A percentile compares a stretch with the other conserved stretches of the same genome.
Evolutionary conservation across 345 rosid species (phyloP).

Genomic region (Clarkia xantiana): DNA sequence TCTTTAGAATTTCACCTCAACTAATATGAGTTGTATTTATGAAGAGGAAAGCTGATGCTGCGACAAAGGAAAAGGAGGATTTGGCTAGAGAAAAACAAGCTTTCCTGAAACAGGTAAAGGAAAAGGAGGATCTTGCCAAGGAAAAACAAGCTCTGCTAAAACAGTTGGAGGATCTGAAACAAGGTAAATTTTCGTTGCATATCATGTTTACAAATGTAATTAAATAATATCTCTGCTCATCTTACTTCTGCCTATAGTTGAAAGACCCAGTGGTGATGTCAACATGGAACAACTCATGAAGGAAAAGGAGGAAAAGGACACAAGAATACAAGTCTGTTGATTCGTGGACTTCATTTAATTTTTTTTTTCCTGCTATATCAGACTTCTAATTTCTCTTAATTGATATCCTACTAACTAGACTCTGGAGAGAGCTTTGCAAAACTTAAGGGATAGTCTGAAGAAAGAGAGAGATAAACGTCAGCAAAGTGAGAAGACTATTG

Average conservation of each 20-base stretch:
- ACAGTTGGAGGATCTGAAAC: slow-evolving; percentile 78
- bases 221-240: background rate
- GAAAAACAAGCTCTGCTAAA: slow-evolving; percentile 61
- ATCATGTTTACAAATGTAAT: background rate
- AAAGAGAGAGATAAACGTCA: slow-evolving; percentile 55
- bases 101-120: slow-evolving; percentile 62
- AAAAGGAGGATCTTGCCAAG: slow-evolving; percentile 58
- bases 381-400: slow-evolving; percentile 6
- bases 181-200: slow-evolving; percentile 31
- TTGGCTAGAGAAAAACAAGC: slow-evolving; percentile 51
- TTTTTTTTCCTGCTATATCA: background rate
- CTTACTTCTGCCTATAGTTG: slow-evolving; percentile 3
- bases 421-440: slow-evolving; percentile 52
- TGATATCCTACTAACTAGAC: slow-evolving; percentile 21
- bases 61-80: slow-evolving; percentile 64
- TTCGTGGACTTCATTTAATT: background rate
- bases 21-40: background rate
- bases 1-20: background rate
- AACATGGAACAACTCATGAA: slow-evolving; percentile 57
- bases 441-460: slow-evolving; percentile 50
- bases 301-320: slow-evolving; percentile 89
- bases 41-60: slow-evolving; percentile 38
- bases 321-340: slow-evolving; percentile 57
- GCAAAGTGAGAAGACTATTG: slow-evolving; percentile 39
- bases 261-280: slow-evolving; percentile 33